These are phyloP conservation scores for Golubevia sp. DNA, from an alignment of 1,284 basidiomycete species.

Conservation along the genomic window DNA sequence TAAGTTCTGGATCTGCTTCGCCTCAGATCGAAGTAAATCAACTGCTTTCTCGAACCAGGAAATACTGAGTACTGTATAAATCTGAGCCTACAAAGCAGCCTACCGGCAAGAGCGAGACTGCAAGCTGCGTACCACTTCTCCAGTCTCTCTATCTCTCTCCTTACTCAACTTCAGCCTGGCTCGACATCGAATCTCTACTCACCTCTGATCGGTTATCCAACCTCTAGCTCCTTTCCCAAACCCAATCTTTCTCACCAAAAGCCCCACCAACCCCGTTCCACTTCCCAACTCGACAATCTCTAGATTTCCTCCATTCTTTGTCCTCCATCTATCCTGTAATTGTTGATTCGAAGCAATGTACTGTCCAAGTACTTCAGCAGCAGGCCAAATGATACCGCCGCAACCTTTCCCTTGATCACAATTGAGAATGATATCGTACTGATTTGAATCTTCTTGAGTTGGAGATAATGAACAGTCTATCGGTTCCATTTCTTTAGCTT, in stretches of 20 bases:
- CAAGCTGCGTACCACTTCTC: no score
- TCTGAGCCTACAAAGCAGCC: no score
- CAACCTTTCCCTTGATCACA: conserved; percentile 83
- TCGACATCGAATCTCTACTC: conserved; percentile 62
- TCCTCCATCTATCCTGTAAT: no score
- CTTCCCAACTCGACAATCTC: conserved; percentile 78
- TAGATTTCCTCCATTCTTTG: conserved; percentile 37
- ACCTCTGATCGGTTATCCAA: conserved; percentile 88
- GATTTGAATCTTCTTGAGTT: not conserved
- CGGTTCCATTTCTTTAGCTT: not conserved
- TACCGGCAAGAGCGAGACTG: no score
- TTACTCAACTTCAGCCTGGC: not conserved
- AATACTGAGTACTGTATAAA: no score
- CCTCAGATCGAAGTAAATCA: no score
- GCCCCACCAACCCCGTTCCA: conserved; percentile 86
- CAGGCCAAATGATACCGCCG: conserved; percentile 88
- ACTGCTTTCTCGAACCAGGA: no score
- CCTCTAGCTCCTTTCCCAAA: conserved; percentile 65
- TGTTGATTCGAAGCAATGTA: conserved; percentile 33
- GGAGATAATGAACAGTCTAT: not conserved
- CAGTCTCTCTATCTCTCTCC: no score
- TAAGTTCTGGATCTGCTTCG: no score
- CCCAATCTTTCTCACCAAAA: conserved; percentile 75
- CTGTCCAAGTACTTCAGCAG: conserved; percentile 74
- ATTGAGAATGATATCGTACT: conserved; percentile 64